phyloP scores from a whole-genome alignment of 1,139 yeast species.

The Lodderomyces margitis region DNA sequence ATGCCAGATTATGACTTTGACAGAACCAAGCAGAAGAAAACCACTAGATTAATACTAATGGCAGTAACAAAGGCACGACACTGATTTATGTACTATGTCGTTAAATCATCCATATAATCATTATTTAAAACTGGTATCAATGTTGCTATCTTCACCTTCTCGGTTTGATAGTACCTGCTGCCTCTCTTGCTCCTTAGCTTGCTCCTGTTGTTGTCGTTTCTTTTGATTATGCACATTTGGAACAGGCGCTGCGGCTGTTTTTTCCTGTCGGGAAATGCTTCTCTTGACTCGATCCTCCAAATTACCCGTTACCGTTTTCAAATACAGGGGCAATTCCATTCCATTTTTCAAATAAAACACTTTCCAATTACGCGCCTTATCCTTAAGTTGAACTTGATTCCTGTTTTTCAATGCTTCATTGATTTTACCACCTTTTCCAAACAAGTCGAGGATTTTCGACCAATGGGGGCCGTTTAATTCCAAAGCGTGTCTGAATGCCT shows the following conservation, averaged over 20 bases:
- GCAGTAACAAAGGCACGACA: too few relatives aligned
- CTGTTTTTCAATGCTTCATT: constrained; percentile 83
- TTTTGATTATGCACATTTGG: constrained; percentile 19
- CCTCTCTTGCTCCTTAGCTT: constrained; percentile 6
- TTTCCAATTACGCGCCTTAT: constrained; percentile 94
- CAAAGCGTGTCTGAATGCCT: constrained; percentile 77
- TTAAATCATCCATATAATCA: too few relatives aligned
- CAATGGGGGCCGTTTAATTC: constrained; percentile 88
- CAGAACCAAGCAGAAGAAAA: too few relatives aligned
- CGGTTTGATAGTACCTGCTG: background rate
- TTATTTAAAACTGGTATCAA: constrained; percentile 2
- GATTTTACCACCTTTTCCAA: constrained; percentile 89
- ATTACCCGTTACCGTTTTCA: constrained; percentile 84
- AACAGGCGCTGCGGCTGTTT: constrained; percentile 45
- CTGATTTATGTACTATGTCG: too few relatives aligned
- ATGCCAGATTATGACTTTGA: too few relatives aligned
- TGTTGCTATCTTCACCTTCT: background rate
- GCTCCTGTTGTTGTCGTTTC: constrained; percentile 8
- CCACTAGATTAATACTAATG: too few relatives aligned
- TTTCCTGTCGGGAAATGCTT: constrained; percentile 25
- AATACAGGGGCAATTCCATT: constrained; percentile 71
- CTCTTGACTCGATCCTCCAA: constrained; percentile 43
- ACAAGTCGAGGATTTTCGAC: constrained; percentile 82
- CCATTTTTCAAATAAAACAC: constrained; percentile 74
- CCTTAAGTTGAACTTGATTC: constrained; percentile 88